Evolutionary conservation across 2,329 filamentous ascomycete genomes (phyloP).

Genomic region (Venturia aucupariae): DNA sequence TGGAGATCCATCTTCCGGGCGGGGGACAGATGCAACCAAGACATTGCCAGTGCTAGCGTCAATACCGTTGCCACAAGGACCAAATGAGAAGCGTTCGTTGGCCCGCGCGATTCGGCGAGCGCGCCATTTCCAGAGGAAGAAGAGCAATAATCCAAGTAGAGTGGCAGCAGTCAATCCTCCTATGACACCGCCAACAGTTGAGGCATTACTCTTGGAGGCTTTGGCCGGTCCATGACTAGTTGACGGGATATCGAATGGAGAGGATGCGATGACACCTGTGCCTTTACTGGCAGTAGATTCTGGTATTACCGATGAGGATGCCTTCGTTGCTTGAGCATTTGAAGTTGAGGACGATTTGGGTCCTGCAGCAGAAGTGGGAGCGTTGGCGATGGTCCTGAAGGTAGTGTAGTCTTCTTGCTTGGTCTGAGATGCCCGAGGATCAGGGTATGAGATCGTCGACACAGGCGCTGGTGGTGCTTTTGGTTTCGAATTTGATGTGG

Average conservation of each 20-base stretch:
- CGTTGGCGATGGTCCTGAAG: background rate
- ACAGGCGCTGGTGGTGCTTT: background rate
- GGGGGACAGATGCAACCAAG: conserved; percentile 10
- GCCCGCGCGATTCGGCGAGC: background rate
- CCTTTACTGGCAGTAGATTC: background rate
- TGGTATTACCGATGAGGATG: background rate
- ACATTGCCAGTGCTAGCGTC: conserved; percentile 9
- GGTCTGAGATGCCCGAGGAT: background rate
- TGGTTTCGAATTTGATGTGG: conserved; percentile 1
- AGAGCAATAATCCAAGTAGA: conserved; percentile 4
- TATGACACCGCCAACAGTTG: conserved; percentile 6
- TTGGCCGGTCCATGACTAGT: background rate
- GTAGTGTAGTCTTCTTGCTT: background rate
- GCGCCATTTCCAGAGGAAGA: conserved; percentile 13
- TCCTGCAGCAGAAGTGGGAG: background rate
- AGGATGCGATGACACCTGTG: background rate
- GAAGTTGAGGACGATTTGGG: background rate
- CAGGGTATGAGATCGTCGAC: background rate
- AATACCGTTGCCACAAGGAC: conserved; percentile 12
- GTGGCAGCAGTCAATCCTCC: background rate
- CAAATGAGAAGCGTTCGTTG: conserved; percentile 8
- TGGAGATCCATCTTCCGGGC: background rate
- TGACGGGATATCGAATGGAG: background rate
- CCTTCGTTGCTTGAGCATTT: background rate
- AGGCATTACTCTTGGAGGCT: background rate